Evolutionary conservation across 176 grass and related monocot species (phyloP).

Genomic region (Tillandsia leiboldiana): DNA sequence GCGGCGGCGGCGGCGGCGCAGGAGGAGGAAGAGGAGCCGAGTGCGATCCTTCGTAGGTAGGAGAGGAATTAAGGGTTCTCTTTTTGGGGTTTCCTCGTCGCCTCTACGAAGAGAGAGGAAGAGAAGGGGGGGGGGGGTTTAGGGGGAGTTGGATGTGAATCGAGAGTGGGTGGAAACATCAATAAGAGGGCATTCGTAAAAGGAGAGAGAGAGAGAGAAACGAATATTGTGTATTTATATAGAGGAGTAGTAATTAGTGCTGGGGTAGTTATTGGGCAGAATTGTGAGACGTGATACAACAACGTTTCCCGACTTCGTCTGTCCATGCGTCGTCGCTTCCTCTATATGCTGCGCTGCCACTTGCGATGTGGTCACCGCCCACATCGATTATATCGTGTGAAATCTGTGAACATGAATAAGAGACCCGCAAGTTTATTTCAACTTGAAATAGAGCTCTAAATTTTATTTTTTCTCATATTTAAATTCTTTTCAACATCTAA

Average conservation of each 20-base stretch:
- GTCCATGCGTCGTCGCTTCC: not conserved
- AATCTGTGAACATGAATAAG: not conserved
- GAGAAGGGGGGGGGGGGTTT: conserved; percentile 11
- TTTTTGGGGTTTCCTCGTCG: conserved; percentile 6
- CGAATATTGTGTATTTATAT: not conserved
- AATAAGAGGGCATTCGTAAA: conserved; percentile 4
- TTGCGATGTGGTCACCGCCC: not conserved
- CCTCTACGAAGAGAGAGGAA: conserved; percentile 2
- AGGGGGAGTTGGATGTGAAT: conserved; percentile 29
- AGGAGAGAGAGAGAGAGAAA: not conserved
- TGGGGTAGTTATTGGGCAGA: too few species aligned
- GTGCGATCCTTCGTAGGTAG: conserved; percentile 15
- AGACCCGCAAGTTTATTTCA: too few species aligned
- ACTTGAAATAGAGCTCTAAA: too few species aligned
- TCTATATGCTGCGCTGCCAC: not conserved
- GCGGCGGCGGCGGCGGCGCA: conserved; percentile 1
- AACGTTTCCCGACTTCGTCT: not conserved
- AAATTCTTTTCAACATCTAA: too few species aligned
- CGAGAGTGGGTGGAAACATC: conserved; percentile 36
- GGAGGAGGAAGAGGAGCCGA: not conserved
- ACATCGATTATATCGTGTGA: not conserved
- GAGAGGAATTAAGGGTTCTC: not conserved
- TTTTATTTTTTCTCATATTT: too few species aligned
- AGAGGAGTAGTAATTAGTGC: not conserved
- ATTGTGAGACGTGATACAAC: too few species aligned